Percentiles rank a stretch among this genome's conserved stretches.
phyloP scores from a whole-genome alignment of 2,329 filamentous ascomycete species.

The Diplodia intermedia region DNA sequence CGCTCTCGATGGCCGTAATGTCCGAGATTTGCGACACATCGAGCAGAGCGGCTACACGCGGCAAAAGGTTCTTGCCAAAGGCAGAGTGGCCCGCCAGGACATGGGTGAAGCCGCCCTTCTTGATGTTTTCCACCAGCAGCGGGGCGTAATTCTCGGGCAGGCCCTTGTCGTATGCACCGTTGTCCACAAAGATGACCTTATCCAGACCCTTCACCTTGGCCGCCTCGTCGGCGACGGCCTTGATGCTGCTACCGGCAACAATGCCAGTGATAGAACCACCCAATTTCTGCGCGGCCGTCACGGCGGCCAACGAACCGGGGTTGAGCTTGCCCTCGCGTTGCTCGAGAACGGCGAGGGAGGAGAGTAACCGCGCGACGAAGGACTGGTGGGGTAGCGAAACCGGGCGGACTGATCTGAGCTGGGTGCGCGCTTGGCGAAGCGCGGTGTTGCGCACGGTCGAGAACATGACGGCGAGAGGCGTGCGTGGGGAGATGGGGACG shows the following conservation, averaged over 20 bases:
- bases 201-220: constrained; percentile 89
- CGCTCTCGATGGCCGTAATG: constrained; percentile 82
- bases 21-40: constrained; percentile 95
- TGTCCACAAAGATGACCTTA: constrained; percentile 90
- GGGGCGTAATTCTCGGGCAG: constrained; percentile 95
- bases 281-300: constrained; percentile 85
- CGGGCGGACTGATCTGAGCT: constrained; percentile 51
- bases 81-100: constrained; percentile 89
- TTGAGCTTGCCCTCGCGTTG: constrained; percentile 90
- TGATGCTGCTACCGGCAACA: constrained; percentile 80
- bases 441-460: constrained; percentile 45
- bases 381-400: constrained; percentile 55
- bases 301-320: constrained; percentile 78
- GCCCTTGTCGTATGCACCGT: constrained; percentile 89
- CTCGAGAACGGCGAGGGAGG: constrained; percentile 89
- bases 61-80: constrained; percentile 94
- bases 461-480: constrained; percentile 42
- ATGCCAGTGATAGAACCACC: constrained; percentile 87
- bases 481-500: constrained; percentile 10
- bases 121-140: constrained; percentile 92
- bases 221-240: constrained; percentile 78
- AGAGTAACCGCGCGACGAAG: constrained; percentile 73
- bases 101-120: constrained; percentile 92
- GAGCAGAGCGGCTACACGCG: constrained; percentile 86
- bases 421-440: constrained; percentile 51